These are phyloP conservation scores for Globisporangium lucens DNA, from an alignment of 352 stramenopile genomes.

Conservation along the genomic window DNA sequence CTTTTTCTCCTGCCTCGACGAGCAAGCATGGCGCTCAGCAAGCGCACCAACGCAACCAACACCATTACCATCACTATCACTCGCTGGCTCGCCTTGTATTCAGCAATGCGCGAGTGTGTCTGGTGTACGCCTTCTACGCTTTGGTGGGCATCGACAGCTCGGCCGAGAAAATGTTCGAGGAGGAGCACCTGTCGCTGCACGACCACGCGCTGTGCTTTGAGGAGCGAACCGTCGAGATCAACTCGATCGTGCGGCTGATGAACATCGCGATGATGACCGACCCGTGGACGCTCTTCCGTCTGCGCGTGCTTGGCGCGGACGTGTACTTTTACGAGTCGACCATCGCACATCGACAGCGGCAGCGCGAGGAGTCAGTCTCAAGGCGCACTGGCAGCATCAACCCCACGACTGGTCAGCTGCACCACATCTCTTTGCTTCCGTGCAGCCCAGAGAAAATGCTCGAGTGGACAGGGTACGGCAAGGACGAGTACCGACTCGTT, in stretches of 20 bases:
- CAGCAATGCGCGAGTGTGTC: not conserved
- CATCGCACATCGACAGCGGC: not conserved
- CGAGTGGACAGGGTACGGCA: slow-evolving; percentile 22
- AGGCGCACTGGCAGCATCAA: not conserved
- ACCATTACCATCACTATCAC: not conserved
- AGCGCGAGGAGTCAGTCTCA: not conserved
- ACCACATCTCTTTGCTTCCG: slow-evolving; percentile 29
- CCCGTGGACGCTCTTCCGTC: slow-evolving; percentile 29
- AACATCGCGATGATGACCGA: slow-evolving; percentile 51
- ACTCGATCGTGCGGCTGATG: slow-evolving; percentile 33
- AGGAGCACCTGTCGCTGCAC: slow-evolving; percentile 6
- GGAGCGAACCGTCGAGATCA: slow-evolving; percentile 18
- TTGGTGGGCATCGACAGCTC: slow-evolving; percentile 9
- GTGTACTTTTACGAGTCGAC: slow-evolving; percentile 32
- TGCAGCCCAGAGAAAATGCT: slow-evolving; percentile 27
- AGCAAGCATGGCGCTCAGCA: not conserved
- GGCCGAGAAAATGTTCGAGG: slow-evolving; percentile 5
- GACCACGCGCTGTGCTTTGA: slow-evolving; percentile 13
- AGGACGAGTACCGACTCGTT: slow-evolving; percentile 21
- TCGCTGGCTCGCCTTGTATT: not conserved
- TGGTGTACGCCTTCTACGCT: not conserved
- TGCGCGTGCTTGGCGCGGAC: slow-evolving; percentile 25
- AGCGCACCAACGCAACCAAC: not conserved
- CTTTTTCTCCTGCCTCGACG: not conserved
- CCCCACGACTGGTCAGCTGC: not conserved